These are phyloP conservation scores for Geranium brycei DNA, from an alignment of 345 rosid species.

Conservation along the genomic window DNA sequence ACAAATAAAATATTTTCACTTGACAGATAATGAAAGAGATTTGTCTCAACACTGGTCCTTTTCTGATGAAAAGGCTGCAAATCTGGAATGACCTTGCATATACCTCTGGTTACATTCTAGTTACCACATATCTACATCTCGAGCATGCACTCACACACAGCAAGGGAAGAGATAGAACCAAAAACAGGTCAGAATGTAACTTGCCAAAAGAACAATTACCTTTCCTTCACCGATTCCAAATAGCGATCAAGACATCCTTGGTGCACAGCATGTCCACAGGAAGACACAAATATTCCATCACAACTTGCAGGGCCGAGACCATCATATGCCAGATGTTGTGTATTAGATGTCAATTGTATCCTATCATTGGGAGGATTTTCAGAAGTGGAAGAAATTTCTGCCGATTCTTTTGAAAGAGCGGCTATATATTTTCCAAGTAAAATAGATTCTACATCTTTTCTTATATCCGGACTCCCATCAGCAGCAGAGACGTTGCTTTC, in stretches of 20 bases:
- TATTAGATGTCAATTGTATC: conserved; percentile 18
- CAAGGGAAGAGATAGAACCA: no score
- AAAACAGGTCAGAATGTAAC: not conserved
- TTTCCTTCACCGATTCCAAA: conserved; percentile 68
- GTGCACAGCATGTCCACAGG: conserved; percentile 98
- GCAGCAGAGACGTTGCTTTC: conserved; percentile 17
- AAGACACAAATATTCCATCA: conserved; percentile 78
- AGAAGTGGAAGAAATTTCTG: conserved; percentile 29
- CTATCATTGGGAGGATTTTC: conserved; percentile 22
- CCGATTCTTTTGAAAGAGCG: conserved; percentile 33
- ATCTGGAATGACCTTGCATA: not conserved
- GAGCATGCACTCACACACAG: no score
- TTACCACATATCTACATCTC: no score
- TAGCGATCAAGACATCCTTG: conserved; percentile 80
- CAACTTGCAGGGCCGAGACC: conserved; percentile 64
- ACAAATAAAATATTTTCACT: no score
- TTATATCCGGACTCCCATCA: conserved; percentile 21
- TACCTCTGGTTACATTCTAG: no score
- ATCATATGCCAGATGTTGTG: conserved; percentile 29
- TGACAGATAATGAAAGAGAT: not conserved
- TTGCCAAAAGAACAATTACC: conserved; percentile 26
- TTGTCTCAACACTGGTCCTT: not conserved
- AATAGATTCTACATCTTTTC: conserved; percentile 29
- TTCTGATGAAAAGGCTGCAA: conserved; percentile 1
- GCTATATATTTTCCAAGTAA: conserved; percentile 37